These are phyloP conservation scores for Trametes cingulata DNA, from an alignment of 768 basidiomycete genomes.

Conservation along the genomic window DNA sequence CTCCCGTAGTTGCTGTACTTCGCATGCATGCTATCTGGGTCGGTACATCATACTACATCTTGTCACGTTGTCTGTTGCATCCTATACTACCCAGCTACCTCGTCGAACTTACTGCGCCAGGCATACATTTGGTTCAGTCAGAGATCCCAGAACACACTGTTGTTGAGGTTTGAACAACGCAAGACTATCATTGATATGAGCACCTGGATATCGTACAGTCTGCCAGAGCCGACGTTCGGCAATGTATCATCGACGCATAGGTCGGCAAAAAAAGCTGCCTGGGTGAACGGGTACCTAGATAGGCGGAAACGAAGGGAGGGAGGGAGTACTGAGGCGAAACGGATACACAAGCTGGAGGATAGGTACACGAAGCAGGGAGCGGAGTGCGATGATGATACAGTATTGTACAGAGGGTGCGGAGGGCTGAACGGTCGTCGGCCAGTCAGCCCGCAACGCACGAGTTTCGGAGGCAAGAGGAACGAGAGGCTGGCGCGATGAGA, in stretches of 20 bases:
- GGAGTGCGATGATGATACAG: background rate
- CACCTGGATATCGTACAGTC: conserved; percentile 9
- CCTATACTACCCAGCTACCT: background rate
- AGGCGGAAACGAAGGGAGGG: background rate
- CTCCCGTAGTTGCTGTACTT: conserved; percentile 3
- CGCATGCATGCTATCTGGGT: background rate
- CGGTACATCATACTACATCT: too few species aligned
- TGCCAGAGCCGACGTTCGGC: background rate
- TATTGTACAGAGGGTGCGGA: conserved; percentile 11
- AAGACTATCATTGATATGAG: background rate
- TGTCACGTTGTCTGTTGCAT: background rate
- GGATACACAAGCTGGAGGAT: background rate
- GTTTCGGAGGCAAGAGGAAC: background rate
- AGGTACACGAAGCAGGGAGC: conserved; percentile 16
- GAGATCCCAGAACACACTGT: background rate
- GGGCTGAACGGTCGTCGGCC: background rate
- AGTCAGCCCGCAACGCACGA: background rate
- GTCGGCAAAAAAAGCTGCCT: background rate
- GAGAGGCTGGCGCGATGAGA: background rate
- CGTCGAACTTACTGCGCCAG: background rate
- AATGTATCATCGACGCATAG: background rate
- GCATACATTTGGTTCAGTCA: background rate
- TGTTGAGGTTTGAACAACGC: background rate
- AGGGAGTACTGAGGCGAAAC: too few species aligned
- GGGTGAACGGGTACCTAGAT: too few species aligned